Percentiles rank a stretch among this genome's conserved stretches.
Conservation (phyloP, 192 early-diverging fungal genomes). For the Globomyces pollinis-pini region DNA sequence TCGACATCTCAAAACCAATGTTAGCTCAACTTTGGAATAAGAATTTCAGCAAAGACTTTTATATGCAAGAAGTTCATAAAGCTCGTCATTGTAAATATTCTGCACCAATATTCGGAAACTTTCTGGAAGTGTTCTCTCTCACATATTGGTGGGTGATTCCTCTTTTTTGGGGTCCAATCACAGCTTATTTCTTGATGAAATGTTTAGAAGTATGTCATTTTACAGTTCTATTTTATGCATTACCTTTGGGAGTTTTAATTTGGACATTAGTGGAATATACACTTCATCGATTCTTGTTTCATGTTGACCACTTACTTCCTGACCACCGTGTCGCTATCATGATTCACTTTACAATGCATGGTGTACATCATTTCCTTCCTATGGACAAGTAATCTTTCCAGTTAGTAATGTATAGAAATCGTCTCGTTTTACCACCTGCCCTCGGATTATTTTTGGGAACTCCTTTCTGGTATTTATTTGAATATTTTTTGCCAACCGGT, state of each 20-base stretch:
- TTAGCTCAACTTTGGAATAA: slow-evolving; percentile 68
- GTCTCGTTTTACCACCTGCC: slow-evolving; percentile 92
- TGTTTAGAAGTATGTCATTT: slow-evolving; percentile 13
- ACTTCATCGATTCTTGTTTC: slow-evolving; percentile 90
- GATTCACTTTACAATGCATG: slow-evolving; percentile 85
- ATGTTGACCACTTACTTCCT: slow-evolving; percentile 80
- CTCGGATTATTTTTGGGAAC: slow-evolving; percentile 61
- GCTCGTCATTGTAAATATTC: slow-evolving; percentile 70
- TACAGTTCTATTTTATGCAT: slow-evolving; percentile 30
- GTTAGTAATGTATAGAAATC: slow-evolving; percentile 46
- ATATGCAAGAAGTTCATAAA: slow-evolving; percentile 85
- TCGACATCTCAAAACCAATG: slow-evolving; percentile 75
- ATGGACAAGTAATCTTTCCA: slow-evolving; percentile 80
- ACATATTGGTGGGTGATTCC: slow-evolving; percentile 90
- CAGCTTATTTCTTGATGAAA: slow-evolving; percentile 35
- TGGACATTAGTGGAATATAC: slow-evolving; percentile 90
- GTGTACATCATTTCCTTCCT: slow-evolving; percentile 92
- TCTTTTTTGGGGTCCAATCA: slow-evolving; percentile 77
- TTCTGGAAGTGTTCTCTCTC: slow-evolving; percentile 76
- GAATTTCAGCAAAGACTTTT: slow-evolving; percentile 73
- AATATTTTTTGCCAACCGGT: slow-evolving; percentile 50
- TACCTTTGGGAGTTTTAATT: slow-evolving; percentile 59
- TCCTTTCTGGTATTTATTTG: slow-evolving; percentile 49
- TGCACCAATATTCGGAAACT: slow-evolving; percentile 69
- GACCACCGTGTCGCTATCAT: slow-evolving; percentile 69